These are phyloP conservation scores for Cytospora piceae DNA, from an alignment of 2,329 filamentous ascomycete species.

Conservation along the genomic window DNA sequence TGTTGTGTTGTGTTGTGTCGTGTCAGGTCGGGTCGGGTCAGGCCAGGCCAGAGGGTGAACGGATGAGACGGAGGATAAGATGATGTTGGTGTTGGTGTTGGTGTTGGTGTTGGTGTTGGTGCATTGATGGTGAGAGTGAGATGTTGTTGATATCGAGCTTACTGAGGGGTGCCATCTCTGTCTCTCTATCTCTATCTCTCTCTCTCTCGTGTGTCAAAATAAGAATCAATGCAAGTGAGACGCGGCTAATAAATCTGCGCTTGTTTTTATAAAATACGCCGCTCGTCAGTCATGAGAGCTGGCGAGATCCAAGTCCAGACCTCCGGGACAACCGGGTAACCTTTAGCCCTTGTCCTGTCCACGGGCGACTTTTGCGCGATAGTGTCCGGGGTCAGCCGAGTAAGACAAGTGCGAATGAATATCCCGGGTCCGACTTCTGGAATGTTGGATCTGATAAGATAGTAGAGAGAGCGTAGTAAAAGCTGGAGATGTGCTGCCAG, in stretches of 20 bases:
- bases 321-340: slow-evolving; percentile 10
- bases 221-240: slow-evolving; percentile 23
- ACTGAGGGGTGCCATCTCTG: slow-evolving; percentile 30
- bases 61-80: neutral
- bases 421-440: neutral
- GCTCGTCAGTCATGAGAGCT: neutral
- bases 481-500: no score
- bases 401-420: neutral
- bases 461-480: neutral
- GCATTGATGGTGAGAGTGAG: neutral
- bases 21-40: slow-evolving; percentile 13
- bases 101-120: neutral
- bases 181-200: no score
- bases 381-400: neutral
- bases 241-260: slow-evolving; percentile 3
- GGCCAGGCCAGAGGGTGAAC: no score
- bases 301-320: neutral
- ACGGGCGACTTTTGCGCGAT: neutral
- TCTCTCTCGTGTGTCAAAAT: neutral
- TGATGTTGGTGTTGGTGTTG: neutral
- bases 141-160: slow-evolving; percentile 23
- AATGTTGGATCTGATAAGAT: neutral
- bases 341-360: no score
- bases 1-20: neutral
- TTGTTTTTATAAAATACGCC: neutral